Conservation (phyloP, 1,284 basidiomycete genomes). For the Trichosporon faecale region DNA sequence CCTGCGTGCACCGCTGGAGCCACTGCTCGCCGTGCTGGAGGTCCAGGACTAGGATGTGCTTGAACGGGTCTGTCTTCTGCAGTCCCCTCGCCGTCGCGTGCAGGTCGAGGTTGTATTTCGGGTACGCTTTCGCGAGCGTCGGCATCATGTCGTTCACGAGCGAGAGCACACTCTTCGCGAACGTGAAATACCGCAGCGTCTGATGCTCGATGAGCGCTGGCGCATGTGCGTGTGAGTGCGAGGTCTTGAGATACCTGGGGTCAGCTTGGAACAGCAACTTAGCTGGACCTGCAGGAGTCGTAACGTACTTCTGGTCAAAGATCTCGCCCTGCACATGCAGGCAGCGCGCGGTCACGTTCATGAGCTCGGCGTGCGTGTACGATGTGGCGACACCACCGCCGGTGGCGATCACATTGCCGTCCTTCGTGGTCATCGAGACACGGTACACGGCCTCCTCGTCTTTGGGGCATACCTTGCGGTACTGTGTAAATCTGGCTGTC, state of each 20-base stretch:
- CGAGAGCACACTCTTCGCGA: constrained; percentile 42
- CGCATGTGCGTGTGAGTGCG: constrained; percentile 38
- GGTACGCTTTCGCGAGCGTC: constrained; percentile 31
- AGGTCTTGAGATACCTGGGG: constrained; percentile 46
- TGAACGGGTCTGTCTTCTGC: constrained; percentile 31
- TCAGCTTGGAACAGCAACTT: constrained; percentile 11
- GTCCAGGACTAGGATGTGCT: constrained; percentile 49
- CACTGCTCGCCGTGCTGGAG: constrained; percentile 36
- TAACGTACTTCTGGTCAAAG: constrained; percentile 44
- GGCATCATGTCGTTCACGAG: constrained; percentile 40
- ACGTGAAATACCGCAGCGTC: constrained; percentile 46
- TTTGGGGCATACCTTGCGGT: constrained; percentile 29
- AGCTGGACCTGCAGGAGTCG: too few relatives aligned
- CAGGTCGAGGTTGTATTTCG: constrained; percentile 34
- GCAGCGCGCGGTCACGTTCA: constrained; percentile 35
- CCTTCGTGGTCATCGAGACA: constrained; percentile 24
- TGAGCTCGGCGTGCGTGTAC: constrained; percentile 35
- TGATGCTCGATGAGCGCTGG: constrained; percentile 43
- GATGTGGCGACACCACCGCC: constrained; percentile 34
- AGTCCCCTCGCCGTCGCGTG: constrained; percentile 20
- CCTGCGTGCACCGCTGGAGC: constrained; percentile 36
- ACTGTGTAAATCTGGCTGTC: constrained; percentile 30
- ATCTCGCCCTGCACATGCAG: constrained; percentile 44
- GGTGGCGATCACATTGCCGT: constrained; percentile 35
- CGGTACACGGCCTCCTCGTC: constrained; percentile 29